Conservation (phyloP, 805 yeast genomes). For the Suhomyces vadensis region DNA sequence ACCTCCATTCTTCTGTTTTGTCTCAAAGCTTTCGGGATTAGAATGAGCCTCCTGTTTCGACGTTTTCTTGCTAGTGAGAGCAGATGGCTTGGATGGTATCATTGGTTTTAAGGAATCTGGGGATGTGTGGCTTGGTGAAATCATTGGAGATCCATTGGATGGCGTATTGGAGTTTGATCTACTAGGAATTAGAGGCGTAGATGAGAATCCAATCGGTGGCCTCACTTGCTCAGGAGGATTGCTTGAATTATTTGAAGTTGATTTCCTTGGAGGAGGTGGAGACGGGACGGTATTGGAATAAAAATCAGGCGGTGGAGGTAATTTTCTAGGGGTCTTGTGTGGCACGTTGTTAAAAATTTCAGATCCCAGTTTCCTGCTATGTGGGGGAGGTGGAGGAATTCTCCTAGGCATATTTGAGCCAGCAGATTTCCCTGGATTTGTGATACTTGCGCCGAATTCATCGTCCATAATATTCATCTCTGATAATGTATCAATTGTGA, state of each 20-base stretch:
- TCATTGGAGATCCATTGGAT: slow-evolving; percentile 8
- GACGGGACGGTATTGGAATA: slow-evolving; percentile 8
- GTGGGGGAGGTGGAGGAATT: slow-evolving; percentile 32
- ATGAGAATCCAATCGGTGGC: slow-evolving; percentile 35
- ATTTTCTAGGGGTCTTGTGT: slow-evolving; percentile 8
- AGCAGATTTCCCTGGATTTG: neutral
- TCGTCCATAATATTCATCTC: slow-evolving; percentile 40
- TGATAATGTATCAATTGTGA: slow-evolving; percentile 31
- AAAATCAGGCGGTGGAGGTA: slow-evolving; percentile 11
- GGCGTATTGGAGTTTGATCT: slow-evolving; percentile 34
- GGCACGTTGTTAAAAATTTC: slow-evolving; percentile 2
- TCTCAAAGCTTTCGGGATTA: neutral
- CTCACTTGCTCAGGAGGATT: slow-evolving; percentile 13
- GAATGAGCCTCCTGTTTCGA: slow-evolving; percentile 4
- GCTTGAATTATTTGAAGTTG: slow-evolving; percentile 6
- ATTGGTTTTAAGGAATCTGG: slow-evolving; percentile 25
- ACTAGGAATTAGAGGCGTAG: slow-evolving; percentile 42
- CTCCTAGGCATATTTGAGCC: slow-evolving; percentile 22
- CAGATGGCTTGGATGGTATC: slow-evolving; percentile 37
- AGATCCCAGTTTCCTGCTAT: slow-evolving; percentile 15
- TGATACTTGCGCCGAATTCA: slow-evolving; percentile 22
- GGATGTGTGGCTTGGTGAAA: neutral
- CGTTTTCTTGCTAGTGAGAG: slow-evolving; percentile 24
- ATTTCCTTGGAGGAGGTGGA: slow-evolving; percentile 24
- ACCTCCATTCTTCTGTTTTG: neutral